phyloP scores from a whole-genome alignment of 2,329 filamentous ascomycete genomes.

The Scedosporium dehoogii region DNA sequence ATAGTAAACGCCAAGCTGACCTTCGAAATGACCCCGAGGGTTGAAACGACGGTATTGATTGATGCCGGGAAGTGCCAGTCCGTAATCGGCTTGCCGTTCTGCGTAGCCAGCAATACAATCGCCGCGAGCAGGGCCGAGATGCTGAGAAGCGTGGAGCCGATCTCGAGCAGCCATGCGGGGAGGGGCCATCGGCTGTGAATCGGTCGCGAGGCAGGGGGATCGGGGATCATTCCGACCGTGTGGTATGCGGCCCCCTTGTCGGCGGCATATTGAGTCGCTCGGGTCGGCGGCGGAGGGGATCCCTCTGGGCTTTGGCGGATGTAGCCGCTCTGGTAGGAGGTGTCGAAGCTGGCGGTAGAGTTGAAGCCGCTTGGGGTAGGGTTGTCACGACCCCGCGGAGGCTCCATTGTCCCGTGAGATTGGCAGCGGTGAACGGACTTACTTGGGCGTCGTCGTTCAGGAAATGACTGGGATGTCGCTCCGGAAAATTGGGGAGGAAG shows the following conservation, averaged over 20 bases:
- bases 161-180: constrained; percentile 1
- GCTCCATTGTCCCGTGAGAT: background rate
- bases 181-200: background rate
- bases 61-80: background rate
- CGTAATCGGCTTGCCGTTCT: background rate
- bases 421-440: no score
- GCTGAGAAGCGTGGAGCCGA: background rate
- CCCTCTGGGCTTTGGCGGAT: background rate
- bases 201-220: background rate
- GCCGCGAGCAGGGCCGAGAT: background rate
- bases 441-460: background rate
- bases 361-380: background rate
- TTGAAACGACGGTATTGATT: background rate
- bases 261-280: background rate
- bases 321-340: background rate
- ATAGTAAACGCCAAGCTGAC: background rate
- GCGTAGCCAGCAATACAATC: background rate
- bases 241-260: background rate
- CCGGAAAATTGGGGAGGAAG: no score
- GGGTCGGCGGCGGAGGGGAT: background rate
- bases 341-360: background rate
- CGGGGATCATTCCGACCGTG: background rate
- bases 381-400: background rate
- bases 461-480: background rate
- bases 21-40: background rate